Base-by-base conservation (phyloP, 2,329 filamentous ascomycete species). In the Tolypocladium nubicola region DNA sequence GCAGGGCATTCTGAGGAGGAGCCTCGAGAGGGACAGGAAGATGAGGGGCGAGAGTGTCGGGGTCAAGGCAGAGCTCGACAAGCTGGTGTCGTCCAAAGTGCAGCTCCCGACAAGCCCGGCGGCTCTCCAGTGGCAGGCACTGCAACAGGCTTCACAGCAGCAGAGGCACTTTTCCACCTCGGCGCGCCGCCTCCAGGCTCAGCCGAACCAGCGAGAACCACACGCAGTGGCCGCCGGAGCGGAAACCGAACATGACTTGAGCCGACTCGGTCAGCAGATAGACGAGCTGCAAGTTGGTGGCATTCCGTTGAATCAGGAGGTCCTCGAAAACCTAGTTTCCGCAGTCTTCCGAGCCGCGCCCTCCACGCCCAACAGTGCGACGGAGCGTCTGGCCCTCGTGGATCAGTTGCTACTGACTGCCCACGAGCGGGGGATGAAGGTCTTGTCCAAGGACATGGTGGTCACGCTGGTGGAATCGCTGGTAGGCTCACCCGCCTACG, bases 391-490 rank as follows among this genome's bases (percentile, higher is more conserved):
- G 1, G 62, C 67, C 23, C 63, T 80, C 5, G 71, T 76, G 2
- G 70, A 78, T 50, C 66, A 74, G 38, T 64, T 82, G 14, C 65
- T 81, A 9, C 66, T 71, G 16, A 75, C 74, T 6, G 73, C 79
- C 55, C 69, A 76, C 50, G 75, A 77, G 61, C 75, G 78, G 10
- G 74, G 76, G 21, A 66, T 79, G 57, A 59, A 66, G 2, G 65
- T 80, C 23, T 64, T 78, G 56, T 68, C 71, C 35, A 68, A 75
- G 57, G 75, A 80, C 33, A 67, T 85, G 55, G 72, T 86, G 53
- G 71, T 78, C 14, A 65, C 72, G 11, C 68, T 81, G 39, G 74
- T 82, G 16, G 73, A 76, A 56, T 66, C 70, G 4, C 67, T 75
- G 1, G 67, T 72, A 14, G 52, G 40, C 14, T 72, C 70, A 4